phyloP scores from a whole-genome alignment of 192 early-diverging fungal genomes.

The Coemansia sp. region DNA sequence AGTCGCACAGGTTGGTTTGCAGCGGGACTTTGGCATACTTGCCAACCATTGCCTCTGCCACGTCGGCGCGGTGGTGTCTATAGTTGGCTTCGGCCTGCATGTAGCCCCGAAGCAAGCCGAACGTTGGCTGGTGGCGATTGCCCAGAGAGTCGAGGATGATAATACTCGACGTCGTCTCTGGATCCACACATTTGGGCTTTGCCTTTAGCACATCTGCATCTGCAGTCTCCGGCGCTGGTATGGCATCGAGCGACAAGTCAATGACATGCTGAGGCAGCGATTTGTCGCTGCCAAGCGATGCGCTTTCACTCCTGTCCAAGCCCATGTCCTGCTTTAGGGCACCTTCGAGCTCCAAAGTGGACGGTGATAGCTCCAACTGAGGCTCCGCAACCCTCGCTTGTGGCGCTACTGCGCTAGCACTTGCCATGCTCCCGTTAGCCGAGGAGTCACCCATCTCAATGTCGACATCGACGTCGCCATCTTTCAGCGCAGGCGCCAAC shows the following conservation, averaged over 20 bases:
- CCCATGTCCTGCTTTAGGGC: not conserved
- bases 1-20: slow-evolving; percentile 82
- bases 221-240: not conserved
- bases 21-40: slow-evolving; percentile 68
- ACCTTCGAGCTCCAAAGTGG: not conserved
- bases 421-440: not conserved
- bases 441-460: slow-evolving; percentile 25
- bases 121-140: slow-evolving; percentile 34
- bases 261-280: slow-evolving; percentile 6
- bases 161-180: slow-evolving; percentile 22
- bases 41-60: slow-evolving; percentile 28
- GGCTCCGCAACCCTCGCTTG: not conserved
- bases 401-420: not conserved
- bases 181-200: slow-evolving; percentile 21
- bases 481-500: not conserved
- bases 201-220: not conserved
- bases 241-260: slow-evolving; percentile 10
- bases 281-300: slow-evolving; percentile 42
- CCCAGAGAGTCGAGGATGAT: slow-evolving; percentile 50
- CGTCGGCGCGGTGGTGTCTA: slow-evolving; percentile 43
- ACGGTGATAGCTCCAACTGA: not conserved
- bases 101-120: slow-evolving; percentile 50
- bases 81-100: slow-evolving; percentile 57
- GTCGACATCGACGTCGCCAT: slow-evolving; percentile 1
- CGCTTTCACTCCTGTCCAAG: slow-evolving; percentile 1